Evolutionary conservation across 768 basidiomycete genomes (phyloP), one percentile per base, ranked within the genome.

Genomic region (Coprinopsis marcescibilis): DNA sequence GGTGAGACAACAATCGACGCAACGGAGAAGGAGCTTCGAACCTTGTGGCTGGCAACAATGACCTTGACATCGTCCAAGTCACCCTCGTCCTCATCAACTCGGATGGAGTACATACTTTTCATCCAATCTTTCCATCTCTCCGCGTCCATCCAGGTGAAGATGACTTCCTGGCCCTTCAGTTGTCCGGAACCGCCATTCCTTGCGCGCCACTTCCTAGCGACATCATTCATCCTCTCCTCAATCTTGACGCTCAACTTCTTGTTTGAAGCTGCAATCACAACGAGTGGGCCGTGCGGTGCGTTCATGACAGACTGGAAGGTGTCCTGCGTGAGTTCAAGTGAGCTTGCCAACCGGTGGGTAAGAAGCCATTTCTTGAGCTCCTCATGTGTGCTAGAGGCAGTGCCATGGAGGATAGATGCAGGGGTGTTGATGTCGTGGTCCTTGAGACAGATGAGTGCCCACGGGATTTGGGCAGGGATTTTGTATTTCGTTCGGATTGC

Each of bases 121-220:
- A 95, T 69, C 93, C 93, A 97, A 42, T 77, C 81, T 20, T 65
- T 73, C 93, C 95, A 97, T 63, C 73, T 77, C 20, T 79, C 81
- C 2, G 71, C 77, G 58, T 99, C 90, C 79, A 96, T 92, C 84
- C 85, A 92, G 7, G 84, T 75, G 64, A 93, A 96, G 40, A 93
- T 77, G 0, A 95, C 83, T 34, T 80, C 75, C 27, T 74, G 65
- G 34, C 65, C 69, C 26, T 71, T 68, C 30, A 62, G 64, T 43
- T 67, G 55, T 1, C 70, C 69, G 40, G 56, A 70, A 3, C 72
- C 71, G 2, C 58, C 60, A 0, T 71, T 71, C 57, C 63, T 61
- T 29, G 66, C 41, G 50, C 75, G 73, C 90, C 83, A 92, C 54
- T 70, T 76, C 55, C 65, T 69, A 1, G 75, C 81, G 4, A 83